A percentile compares a stretch with the other conserved stretches of the same genome.
Conservation (phyloP, 2,329 filamentous ascomycete species). For the Aspergillus costaricaensis region DNA sequence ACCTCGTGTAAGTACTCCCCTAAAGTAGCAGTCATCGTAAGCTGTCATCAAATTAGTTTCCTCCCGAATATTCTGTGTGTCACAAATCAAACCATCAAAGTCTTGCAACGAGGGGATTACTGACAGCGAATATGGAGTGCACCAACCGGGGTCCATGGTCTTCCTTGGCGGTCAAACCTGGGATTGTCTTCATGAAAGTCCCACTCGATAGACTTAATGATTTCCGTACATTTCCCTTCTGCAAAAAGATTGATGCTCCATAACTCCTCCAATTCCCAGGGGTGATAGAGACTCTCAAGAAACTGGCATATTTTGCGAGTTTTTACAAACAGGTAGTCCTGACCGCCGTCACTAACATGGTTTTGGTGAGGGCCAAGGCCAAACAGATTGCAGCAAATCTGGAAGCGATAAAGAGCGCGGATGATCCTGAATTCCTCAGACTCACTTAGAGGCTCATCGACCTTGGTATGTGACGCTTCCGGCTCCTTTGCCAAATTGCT, state of each 20-base stretch:
- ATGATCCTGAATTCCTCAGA: constrained; percentile 13
- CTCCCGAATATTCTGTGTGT: no score
- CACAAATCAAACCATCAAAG: no score
- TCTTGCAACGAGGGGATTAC: no score
- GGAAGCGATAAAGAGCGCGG: constrained; percentile 18
- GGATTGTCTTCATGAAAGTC: constrained; percentile 16
- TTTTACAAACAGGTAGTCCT: no score
- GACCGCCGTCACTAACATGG: no score
- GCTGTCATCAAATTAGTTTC: no score
- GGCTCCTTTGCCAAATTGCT: constrained; percentile 9
- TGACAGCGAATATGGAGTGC: no score
- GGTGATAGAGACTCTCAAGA: not conserved
- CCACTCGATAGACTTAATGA: constrained; percentile 10
- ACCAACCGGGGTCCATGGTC: no score
- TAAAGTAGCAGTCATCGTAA: no score
- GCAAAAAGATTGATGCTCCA: constrained; percentile 4
- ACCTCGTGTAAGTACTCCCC: no score
- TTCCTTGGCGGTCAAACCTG: constrained; percentile 2
- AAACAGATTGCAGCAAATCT: constrained; percentile 10
- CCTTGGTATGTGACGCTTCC: not conserved
- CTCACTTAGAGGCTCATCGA: constrained; percentile 1
- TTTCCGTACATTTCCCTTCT: not conserved
- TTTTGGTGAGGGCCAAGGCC: no score
- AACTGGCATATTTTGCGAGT: no score
- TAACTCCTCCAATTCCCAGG: constrained; percentile 18